These are phyloP conservation scores for Clarireedia sp. DNA, from an alignment of 2,329 filamentous ascomycete species.

Conservation along the genomic window DNA sequence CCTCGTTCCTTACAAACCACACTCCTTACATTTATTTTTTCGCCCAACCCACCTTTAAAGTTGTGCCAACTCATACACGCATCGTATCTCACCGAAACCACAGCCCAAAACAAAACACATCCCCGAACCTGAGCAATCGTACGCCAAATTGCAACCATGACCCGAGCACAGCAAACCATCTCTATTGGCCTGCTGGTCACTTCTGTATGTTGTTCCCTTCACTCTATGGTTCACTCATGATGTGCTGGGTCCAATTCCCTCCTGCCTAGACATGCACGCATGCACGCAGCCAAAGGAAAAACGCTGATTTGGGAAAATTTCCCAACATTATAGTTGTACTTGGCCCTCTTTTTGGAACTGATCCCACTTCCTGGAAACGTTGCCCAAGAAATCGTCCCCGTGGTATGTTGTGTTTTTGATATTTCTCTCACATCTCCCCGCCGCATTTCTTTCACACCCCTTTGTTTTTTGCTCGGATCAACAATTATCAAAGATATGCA, in stretches of 20 bases:
- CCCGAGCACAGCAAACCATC: constrained; percentile 86
- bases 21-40: constrained; percentile 19
- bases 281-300: neutral
- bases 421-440: neutral
- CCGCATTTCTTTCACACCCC: neutral
- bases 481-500: neutral
- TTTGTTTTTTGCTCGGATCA: neutral
- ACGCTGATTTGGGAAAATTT: constrained; percentile 3
- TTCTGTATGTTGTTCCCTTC: constrained; percentile 51
- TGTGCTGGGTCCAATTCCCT: constrained; percentile 1
- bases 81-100: constrained; percentile 1
- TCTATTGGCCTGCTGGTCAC: constrained; percentile 80
- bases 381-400: constrained; percentile 78
- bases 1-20: constrained; percentile 24
- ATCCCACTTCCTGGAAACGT: constrained; percentile 71
- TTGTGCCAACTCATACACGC: constrained; percentile 9
- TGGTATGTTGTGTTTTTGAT: constrained; percentile 68
- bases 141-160: constrained; percentile 57
- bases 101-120: neutral
- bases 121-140: constrained; percentile 7
- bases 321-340: constrained; percentile 60
- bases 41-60: constrained; percentile 7
- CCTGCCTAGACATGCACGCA: neutral
- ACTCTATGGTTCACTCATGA: neutral
- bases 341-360: constrained; percentile 75